Percentiles rank a stretch among this genome's conserved stretches.
phyloP scores from a whole-genome alignment of 345 rosid genomes.

The Garcia nutans region DNA sequence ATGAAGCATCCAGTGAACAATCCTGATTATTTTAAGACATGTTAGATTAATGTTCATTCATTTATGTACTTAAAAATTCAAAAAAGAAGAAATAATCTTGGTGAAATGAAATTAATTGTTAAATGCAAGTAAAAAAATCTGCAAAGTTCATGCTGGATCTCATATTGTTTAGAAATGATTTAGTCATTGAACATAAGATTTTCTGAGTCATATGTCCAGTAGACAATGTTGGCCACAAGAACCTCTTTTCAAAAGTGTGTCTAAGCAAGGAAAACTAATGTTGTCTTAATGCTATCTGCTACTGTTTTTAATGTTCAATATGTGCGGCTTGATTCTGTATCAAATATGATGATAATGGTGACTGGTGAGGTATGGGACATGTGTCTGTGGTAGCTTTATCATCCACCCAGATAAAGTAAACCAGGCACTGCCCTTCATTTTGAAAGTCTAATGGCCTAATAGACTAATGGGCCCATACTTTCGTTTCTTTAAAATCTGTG shows the following conservation, averaged over 20 bases:
- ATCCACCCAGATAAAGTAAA: conserved; percentile 48
- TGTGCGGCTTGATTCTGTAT: conserved; percentile 15
- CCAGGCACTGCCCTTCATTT: conserved; percentile 29
- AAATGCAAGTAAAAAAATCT: not conserved
- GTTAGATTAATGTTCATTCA: conserved; percentile 3
- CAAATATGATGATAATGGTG: conserved; percentile 4
- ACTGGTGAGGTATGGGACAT: conserved; percentile 35
- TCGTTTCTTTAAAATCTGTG: conserved; percentile 25
- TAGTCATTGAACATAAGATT: not conserved
- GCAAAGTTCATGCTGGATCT: not conserved
- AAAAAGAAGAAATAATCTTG: not conserved
- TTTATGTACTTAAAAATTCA: not conserved
- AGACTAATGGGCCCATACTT: conserved; percentile 46
- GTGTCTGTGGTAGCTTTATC: conserved; percentile 29
- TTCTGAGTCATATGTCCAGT: conserved; percentile 9
- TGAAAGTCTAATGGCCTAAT: conserved; percentile 22
- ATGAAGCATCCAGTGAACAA: conserved; percentile 89
- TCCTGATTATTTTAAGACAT: conserved; percentile 47
- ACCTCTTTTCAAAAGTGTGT: conserved; percentile 3
- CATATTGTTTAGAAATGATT: not conserved
- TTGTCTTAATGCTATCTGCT: conserved; percentile 2
- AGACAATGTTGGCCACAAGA: not conserved
- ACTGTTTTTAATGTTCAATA: conserved; percentile 18
- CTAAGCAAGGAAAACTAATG: conserved; percentile 16
- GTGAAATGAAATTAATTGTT: not conserved